These are phyloP conservation scores for Tremellales sp. DNA, from an alignment of 1,284 basidiomycete species.

Conservation along the genomic window DNA sequence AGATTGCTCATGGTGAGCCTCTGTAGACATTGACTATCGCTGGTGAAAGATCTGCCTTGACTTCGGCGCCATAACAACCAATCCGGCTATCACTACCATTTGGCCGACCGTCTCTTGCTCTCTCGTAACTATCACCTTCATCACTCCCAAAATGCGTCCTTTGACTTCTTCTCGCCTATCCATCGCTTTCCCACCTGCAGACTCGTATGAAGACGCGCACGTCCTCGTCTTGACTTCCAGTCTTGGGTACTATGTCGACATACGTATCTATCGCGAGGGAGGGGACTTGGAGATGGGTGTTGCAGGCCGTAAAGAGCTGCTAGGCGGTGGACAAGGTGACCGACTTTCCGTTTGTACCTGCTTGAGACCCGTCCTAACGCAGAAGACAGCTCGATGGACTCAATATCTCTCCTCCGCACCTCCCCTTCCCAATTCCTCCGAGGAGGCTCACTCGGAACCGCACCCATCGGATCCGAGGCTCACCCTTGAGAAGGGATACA, in stretches of 20 bases:
- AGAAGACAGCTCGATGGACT: slow-evolving; percentile 2
- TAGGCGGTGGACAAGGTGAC: slow-evolving; percentile 2
- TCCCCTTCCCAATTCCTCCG: background rate
- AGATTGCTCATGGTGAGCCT: too few species aligned
- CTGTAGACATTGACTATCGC: too few species aligned
- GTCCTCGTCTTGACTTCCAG: slow-evolving; percentile 2
- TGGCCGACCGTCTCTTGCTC: too few species aligned
- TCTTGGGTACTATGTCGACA: slow-evolving; percentile 2
- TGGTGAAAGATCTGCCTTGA: too few species aligned
- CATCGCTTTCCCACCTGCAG: slow-evolving; percentile 1
- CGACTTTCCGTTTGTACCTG: background rate
- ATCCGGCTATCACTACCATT: too few species aligned
- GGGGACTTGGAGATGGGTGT: background rate
- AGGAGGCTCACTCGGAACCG: slow-evolving; percentile 2
- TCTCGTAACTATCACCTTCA: too few species aligned
- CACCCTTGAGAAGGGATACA: slow-evolving; percentile 2
- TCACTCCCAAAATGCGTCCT: too few species aligned
- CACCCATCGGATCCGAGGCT: slow-evolving; percentile 2
- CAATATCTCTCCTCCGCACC: slow-evolving; percentile 1
- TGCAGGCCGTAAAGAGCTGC: slow-evolving; percentile 2
- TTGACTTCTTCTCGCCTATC: background rate
- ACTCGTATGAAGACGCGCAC: background rate
- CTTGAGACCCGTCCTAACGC: background rate
- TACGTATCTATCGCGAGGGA: background rate
- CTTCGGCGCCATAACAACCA: too few species aligned